Evolutionary conservation across 2,329 filamentous ascomycete species (phyloP), one percentile per base, ranked within the genome.

Genomic region (Pseudofabraea citricarpa): DNA sequence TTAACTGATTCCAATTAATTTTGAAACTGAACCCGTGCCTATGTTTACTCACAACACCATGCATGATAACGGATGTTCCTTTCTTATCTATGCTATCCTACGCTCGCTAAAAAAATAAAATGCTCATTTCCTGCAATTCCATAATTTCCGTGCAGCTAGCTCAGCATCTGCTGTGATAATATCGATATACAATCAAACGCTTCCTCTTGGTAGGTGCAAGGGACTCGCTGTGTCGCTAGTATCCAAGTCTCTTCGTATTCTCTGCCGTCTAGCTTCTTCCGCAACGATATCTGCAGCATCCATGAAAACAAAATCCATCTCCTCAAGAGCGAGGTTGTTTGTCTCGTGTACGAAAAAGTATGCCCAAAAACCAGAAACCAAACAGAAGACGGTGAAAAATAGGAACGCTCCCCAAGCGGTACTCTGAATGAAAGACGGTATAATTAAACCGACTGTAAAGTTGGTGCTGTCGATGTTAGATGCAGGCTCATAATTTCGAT

Each of bases 351-450:
- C 70, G 46, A 74, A 75, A 43, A 72, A 69, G 51, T 62, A 76
- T 0, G 72, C 71, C 70, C 74, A 81, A 5, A 71, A 47, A 2
- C 68, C 64, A 1, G 69, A 66, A 20, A 77, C 57, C 0, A 68
- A 46, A 53, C 73, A 77, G 49, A 76, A 75, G 2, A 68, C 60
- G 0, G 71, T 72, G 50, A 79, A 79, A 56, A 79, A 76, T 6
- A 79, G 64, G 52, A 81, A 82, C 0, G 75, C 70, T 42, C 74
- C 74, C 63, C 71, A 81, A 12, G 68, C 67, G 6, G 74, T 81
- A 41, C 75, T 74, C 46, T 76, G 64, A 18, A 86, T 74, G 26
- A 85, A 71, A 1, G 81, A 72, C 0, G 82, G 83, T 0, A 80
- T 84, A 21, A 85, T 74, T 54, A 85, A 72, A 26, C 83, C 56